Percentiles rank a stretch among this genome's conserved stretches.
Evolutionary conservation across 78 protist species (phyloP).

Genomic region (Creolimax fragrantissima): DNA sequence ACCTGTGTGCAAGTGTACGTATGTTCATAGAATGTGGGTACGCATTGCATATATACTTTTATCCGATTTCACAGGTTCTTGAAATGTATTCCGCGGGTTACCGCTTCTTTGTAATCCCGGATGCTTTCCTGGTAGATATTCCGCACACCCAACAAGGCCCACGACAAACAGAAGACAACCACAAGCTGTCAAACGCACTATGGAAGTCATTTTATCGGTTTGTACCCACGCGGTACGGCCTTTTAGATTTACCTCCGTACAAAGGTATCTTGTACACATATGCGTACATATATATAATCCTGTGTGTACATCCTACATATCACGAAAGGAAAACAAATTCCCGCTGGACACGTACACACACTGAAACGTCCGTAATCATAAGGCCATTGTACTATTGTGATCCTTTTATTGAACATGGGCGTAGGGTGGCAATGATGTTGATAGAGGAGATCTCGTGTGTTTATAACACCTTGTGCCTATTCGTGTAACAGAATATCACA

Average conservation of each 20-base stretch:
- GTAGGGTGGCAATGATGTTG: too few species aligned
- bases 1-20: too few species aligned
- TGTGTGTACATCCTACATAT: not conserved
- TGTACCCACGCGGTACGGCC: not conserved
- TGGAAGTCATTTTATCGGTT: not conserved
- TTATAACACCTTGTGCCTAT: too few species aligned
- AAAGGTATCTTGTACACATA: not conserved
- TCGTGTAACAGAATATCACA: too few species aligned
- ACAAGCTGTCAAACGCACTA: not conserved
- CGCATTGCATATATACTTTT: not conserved
- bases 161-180: not conserved
- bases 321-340: too few species aligned
- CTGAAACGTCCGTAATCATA: too few species aligned
- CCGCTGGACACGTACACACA: too few species aligned
- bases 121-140: not conserved
- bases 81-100: not conserved
- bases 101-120: conserved; percentile 12
- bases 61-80: not conserved
- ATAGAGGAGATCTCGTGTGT: too few species aligned
- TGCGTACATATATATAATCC: not conserved
- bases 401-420: too few species aligned
- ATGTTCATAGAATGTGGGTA: too few species aligned
- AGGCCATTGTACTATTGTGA: too few species aligned
- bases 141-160: not conserved
- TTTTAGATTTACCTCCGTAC: not conserved